Percentiles rank a stretch among this genome's conserved stretches.
Conservation (phyloP, 2,329 filamentous ascomycete genomes). For the Claviceps sp. region DNA sequence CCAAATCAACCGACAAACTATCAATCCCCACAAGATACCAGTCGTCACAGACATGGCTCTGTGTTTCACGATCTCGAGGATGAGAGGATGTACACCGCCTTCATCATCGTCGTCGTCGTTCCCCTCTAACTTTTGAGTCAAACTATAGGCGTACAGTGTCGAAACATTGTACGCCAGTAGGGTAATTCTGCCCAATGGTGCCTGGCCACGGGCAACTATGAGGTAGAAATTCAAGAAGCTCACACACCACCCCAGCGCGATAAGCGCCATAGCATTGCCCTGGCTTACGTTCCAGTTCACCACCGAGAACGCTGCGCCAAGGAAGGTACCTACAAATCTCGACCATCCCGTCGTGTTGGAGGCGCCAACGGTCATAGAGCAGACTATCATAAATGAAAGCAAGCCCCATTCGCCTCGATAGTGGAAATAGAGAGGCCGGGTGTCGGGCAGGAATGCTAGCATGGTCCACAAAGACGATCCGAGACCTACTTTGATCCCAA, state of each 20-base stretch:
- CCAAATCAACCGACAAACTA: constrained; percentile 77
- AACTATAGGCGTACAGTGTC: constrained; percentile 77
- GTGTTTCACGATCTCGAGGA: constrained; percentile 72
- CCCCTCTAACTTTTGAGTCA: constrained; percentile 60
- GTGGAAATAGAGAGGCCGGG: constrained; percentile 61
- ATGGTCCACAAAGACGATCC: constrained; percentile 75
- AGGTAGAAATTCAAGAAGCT: constrained; percentile 72
- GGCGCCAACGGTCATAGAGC: constrained; percentile 85
- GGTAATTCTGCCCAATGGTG: constrained; percentile 78
- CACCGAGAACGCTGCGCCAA: constrained; percentile 62
- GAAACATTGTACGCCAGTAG: constrained; percentile 88
- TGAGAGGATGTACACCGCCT: constrained; percentile 64
- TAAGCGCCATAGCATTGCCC: constrained; percentile 57
- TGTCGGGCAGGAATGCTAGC: constrained; percentile 64
- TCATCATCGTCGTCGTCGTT: constrained; percentile 68
- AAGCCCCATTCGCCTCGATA: constrained; percentile 95
- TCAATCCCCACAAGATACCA: constrained; percentile 75
- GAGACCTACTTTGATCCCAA: constrained; percentile 78
- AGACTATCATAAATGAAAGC: constrained; percentile 88
- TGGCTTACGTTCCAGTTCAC: constrained; percentile 61
- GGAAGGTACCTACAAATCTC: constrained; percentile 67
- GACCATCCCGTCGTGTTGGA: constrained; percentile 79
- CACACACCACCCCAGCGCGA: constrained; percentile 65
- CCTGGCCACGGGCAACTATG: constrained; percentile 65
- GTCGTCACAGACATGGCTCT: constrained; percentile 68